Base-by-base conservation (phyloP, 129 eudicot genomes). In the Gnaphalium uliginosum region DNA sequence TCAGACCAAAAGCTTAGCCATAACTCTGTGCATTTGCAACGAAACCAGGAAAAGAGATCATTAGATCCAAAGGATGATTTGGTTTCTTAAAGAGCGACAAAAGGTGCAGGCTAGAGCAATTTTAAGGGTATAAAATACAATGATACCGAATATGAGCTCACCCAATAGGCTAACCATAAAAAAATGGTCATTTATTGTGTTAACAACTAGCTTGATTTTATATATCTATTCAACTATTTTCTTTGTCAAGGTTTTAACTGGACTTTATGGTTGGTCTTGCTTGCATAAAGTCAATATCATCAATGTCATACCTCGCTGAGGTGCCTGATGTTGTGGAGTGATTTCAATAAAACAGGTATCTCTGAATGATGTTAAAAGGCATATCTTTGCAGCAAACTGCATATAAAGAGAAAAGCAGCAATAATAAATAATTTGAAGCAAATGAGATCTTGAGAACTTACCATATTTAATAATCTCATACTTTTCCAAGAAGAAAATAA, bases 1-100 rank as follows among this genome's bases (percentile, higher is more conserved):
- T 90, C 96, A 48, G 91, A 85, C 96, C 96, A 90, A 74, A 88
- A 90, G 78, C 96, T 90, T 64, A 90, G 82, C 96, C 96, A 90
- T 77, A 90, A 54, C 76, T 86, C 96, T 90, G 83, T 68, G 71
- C 32, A 84, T 71, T 10, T 53, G 30, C 29, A 25, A 50, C 26
- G 41, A 35, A 33, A 7, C 21, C 48, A 60, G 30, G 19, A 64
- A 64, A 48, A 50, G 6, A 62, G 58, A 69, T 19, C 35, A 60
- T 71, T 30, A 53, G 22, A 30, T 54, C 10, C 17, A 46, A 19
- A 1, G 5, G 53, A 46, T 46, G 18, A 46, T 13, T 46, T 46
- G 6, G 6, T 46, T 39, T 14, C 46, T 39, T 10, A 10, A 39
- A 39, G 46, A 39, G 46, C 3, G 46, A 39, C 46, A 46, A 4